Percentiles rank a stretch among this genome's conserved stretches.
These are phyloP conservation scores for Arthroderma uncinatum DNA, from an alignment of 2,329 filamentous ascomycete species.

Conservation along the genomic window DNA sequence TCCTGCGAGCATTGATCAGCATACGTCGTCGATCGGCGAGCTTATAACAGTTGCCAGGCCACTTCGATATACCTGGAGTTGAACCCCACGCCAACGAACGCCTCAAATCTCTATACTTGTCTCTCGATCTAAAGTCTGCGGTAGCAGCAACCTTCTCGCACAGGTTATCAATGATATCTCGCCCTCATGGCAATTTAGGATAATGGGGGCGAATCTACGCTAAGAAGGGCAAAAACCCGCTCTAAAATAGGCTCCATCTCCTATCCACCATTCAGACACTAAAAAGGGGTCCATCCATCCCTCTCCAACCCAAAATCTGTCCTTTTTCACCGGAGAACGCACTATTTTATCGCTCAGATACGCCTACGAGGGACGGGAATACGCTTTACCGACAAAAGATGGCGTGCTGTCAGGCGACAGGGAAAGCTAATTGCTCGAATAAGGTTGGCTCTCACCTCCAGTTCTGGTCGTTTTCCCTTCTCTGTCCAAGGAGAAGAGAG, in stretches of 20 bases:
- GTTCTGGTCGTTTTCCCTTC: not conserved
- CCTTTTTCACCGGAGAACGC: not conserved
- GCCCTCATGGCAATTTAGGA: not conserved
- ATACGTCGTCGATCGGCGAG: not conserved
- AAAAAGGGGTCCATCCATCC: not conserved
- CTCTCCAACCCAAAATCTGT: not conserved
- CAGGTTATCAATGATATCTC: too few species aligned
- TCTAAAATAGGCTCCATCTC: not conserved
- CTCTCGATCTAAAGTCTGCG: not conserved
- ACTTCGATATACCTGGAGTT: not conserved
- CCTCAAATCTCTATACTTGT: not conserved
- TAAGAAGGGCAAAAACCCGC: not conserved
- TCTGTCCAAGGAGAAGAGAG: not conserved
- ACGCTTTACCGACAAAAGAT: not conserved
- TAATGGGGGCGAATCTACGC: not conserved
- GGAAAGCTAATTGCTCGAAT: not conserved
- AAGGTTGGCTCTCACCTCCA: not conserved
- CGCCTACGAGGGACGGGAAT: not conserved
- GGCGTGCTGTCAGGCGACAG: not conserved
- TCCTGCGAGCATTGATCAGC: not conserved
- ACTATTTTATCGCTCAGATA: not conserved
- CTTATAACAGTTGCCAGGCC: not conserved
- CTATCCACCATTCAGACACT: not conserved
- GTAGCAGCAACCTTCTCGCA: not conserved
- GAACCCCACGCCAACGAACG: not conserved